These are phyloP conservation scores for Fusarium burgessii DNA, from an alignment of 2,329 filamentous ascomycete species.

Conservation along the genomic window DNA sequence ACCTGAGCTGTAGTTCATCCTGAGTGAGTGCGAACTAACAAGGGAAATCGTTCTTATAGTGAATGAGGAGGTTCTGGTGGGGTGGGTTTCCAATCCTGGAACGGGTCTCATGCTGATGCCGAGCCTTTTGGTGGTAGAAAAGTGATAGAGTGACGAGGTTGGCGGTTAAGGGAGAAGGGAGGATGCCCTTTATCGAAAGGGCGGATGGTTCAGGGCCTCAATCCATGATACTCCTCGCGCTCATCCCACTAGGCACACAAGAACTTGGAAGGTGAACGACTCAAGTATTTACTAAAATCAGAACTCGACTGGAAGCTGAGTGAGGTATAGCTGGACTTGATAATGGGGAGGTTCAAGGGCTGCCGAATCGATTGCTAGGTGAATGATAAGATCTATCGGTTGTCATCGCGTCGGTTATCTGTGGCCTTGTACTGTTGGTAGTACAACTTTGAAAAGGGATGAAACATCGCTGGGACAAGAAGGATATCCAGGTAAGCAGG, in stretches of 20 bases:
- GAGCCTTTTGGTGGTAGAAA: background rate
- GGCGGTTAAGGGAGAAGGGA: constrained; percentile 4
- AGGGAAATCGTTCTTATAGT: background rate
- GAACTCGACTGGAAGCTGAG: background rate
- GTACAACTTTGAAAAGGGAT: constrained; percentile 2
- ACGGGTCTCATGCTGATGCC: constrained; percentile 13
- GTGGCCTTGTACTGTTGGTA: background rate
- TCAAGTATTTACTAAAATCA: background rate
- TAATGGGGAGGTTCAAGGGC: background rate
- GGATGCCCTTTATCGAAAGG: background rate
- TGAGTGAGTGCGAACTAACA: background rate
- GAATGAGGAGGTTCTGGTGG: background rate
- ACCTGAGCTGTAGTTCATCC: background rate
- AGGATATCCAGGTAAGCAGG: background rate
- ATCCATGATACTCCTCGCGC: background rate
- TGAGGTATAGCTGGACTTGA: background rate
- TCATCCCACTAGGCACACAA: background rate
- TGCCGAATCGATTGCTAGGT: background rate
- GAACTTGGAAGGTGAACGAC: background rate
- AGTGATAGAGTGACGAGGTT: background rate
- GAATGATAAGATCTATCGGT: background rate
- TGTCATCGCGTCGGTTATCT: background rate
- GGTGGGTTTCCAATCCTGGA: background rate
- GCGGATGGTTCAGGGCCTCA: background rate
- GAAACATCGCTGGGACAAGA: constrained; percentile 16